These are phyloP conservation scores for Saccharomyces hybrid DNA, from an alignment of 1,139 yeast genomes.

Conservation along the genomic window DNA sequence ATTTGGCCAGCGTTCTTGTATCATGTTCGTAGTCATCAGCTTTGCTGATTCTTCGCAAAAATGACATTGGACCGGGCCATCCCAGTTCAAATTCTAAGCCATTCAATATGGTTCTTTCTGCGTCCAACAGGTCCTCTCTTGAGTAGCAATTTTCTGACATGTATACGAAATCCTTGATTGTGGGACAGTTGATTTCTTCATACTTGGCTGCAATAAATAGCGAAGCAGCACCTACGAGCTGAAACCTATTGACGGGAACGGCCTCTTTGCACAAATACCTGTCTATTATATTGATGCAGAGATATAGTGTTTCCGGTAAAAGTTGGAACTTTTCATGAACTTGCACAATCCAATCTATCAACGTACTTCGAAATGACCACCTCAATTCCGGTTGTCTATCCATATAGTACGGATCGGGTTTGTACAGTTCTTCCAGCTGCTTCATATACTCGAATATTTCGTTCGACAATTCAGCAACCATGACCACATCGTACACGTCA, in stretches of 20 bases:
- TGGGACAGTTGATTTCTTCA: slow-evolving; percentile 93
- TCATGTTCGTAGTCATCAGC: slow-evolving; percentile 98
- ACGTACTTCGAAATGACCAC: slow-evolving; percentile 84
- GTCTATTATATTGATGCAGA: slow-evolving; percentile 85
- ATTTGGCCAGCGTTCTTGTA: slow-evolving; percentile 88
- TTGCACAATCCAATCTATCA: slow-evolving; percentile 93
- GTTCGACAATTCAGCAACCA: slow-evolving; percentile 91
- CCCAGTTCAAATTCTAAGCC: slow-evolving; percentile 90
- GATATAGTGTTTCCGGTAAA: slow-evolving; percentile 82
- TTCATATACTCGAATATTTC: slow-evolving; percentile 85
- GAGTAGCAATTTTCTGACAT: slow-evolving; percentile 89
- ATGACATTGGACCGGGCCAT: slow-evolving; percentile 99
- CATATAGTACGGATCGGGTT: slow-evolving; percentile 83
- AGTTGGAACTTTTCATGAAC: slow-evolving; percentile 83
- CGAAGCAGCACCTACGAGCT: slow-evolving; percentile 93
- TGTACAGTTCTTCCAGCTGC: slow-evolving; percentile 59
- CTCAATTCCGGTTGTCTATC: slow-evolving; percentile 76
- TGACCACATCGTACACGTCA: slow-evolving; percentile 83
- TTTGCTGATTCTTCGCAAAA: slow-evolving; percentile 84
- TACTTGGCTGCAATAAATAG: slow-evolving; percentile 91
- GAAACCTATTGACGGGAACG: slow-evolving; percentile 77
- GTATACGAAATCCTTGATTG: slow-evolving; percentile 87
- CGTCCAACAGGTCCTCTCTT: slow-evolving; percentile 75
- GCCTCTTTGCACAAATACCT: slow-evolving; percentile 69
- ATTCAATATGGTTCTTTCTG: slow-evolving; percentile 90